A percentile compares a stretch with the other conserved stretches of the same genome.
Conservation (phyloP, 345 rosid genomes). For the Theobroma cacao region DNA sequence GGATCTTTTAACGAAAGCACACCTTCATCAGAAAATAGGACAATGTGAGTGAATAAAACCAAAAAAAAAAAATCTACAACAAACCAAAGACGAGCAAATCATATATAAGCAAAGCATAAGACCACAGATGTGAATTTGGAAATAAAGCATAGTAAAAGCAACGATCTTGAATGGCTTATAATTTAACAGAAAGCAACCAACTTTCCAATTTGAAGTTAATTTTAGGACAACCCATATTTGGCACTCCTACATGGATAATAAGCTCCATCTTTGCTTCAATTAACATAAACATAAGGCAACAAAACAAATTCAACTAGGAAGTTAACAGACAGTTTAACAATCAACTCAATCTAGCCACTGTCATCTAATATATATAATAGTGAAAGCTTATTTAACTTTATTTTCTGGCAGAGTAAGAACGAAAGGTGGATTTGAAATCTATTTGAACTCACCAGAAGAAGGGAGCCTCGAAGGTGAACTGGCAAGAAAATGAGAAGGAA, state of each 20-base stretch:
- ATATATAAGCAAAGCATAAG: constrained; percentile 1
- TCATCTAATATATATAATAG: neutral
- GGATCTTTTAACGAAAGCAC: constrained; percentile 27
- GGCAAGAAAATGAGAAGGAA: constrained; percentile 29
- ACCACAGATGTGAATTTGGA: neutral
- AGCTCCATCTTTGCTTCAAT: neutral
- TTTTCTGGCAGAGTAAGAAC: neutral
- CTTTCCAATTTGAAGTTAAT: neutral
- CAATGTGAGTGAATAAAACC: neutral
- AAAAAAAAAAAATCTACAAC: constrained; percentile 2
- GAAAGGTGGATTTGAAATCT: neutral
- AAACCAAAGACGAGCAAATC: neutral
- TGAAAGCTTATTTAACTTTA: neutral
- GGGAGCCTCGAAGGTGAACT: constrained; percentile 30
- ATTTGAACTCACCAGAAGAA: constrained; percentile 36
- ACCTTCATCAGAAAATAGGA: constrained; percentile 44
- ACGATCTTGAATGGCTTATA: neutral
- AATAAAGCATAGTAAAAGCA: neutral
- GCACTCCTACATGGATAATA: neutral
- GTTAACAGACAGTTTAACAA: neutral
- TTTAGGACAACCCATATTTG: neutral
- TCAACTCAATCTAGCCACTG: neutral
- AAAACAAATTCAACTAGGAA: neutral
- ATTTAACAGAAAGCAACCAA: neutral
- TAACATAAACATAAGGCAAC: neutral